Percentiles rank a stretch among this genome's conserved stretches.
phyloP scores from a whole-genome alignment of 2,329 filamentous ascomycete genomes.

The Lasiodiplodia sp. region DNA sequence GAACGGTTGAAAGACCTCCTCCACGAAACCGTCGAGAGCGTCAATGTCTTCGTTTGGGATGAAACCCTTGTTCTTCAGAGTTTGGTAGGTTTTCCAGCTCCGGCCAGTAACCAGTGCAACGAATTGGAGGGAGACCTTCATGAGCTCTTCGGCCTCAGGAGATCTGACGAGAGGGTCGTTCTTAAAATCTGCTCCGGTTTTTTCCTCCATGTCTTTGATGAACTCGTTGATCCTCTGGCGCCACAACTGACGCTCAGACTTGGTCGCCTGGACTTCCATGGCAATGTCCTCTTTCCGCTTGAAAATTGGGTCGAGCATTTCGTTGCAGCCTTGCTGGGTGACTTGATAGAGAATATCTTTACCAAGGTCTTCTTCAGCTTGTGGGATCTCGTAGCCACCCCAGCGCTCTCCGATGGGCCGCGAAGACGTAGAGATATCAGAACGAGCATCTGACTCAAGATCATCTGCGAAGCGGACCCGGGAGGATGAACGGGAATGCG shows the following conservation, averaged over 20 bases:
- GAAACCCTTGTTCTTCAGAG: conserved; percentile 2
- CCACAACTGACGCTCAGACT: conserved; percentile 39
- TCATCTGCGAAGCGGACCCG: conserved; percentile 81
- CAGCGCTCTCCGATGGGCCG: conserved; percentile 72
- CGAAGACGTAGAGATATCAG: conserved; percentile 76
- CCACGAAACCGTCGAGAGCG: conserved; percentile 24
- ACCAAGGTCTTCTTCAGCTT: conserved; percentile 81
- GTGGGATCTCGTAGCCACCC: conserved; percentile 80
- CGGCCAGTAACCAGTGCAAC: conserved; percentile 21
- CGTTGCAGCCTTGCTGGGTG: conserved; percentile 91
- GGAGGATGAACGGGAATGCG: conserved; percentile 73
- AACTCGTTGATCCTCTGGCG: conserved; percentile 20
- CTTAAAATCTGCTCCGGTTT: conserved; percentile 37
- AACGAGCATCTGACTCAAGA: conserved; percentile 72
- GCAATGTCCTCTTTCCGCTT: conserved; percentile 79
- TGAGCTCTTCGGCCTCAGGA: conserved; percentile 21
- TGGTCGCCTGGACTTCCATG: conserved; percentile 63
- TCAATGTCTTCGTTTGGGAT: conserved; percentile 7
- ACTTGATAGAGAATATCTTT: conserved; percentile 91
- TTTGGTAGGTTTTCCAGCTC: conserved; percentile 25
- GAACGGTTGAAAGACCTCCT: conserved; percentile 26
- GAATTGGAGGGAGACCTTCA: conserved; percentile 28
- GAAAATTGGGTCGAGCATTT: conserved; percentile 88
- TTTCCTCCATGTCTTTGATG: conserved; percentile 28
- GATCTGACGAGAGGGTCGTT: conserved; percentile 26